Base-by-base conservation (phyloP, 2,329 filamentous ascomycete species). In the Ophiostoma australiae region DNA sequence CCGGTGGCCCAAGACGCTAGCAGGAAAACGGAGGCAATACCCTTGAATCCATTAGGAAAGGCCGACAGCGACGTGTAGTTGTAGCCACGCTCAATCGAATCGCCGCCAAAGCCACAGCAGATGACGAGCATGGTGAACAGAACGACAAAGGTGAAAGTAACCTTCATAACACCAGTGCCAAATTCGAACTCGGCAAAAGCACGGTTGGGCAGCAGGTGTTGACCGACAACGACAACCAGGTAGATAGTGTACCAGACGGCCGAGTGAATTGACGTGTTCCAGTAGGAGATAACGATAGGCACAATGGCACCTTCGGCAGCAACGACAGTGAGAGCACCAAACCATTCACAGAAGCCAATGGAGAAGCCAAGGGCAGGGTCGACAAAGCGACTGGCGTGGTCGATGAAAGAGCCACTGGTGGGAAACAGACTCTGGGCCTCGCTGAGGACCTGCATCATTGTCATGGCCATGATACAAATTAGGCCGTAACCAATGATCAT, bases 1-100 rank as follows among this genome's bases (percentile, higher is more conserved):
- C 81, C 92, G 85, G 81, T 93, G 92, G 61, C 90, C 90, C 63
- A 91, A 70, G 55, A 93, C 6, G 90, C 89, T 75, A 94, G 88
- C 86, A 89, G 93, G 80, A 93, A 92, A 78, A 94, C 92, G 0
- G 72, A 55, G 37, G 92, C 82, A 77, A 94, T 90, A 55, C 91
- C 91, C 74, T 92, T 94, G 74, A 88, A 87, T 69, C 86, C 85
- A 65, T 94, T 87, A 1, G 90, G 90, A 48, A 93, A 73, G 23
- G 71, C 70, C 6, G 72, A 70, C 35, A 73, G 58, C 20, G 63
- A 66, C n/a, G 68, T 71, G 69, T 72, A 73, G 70, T 73, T 73
- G 68, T 72, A 70, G 66, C 68, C 71, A 61, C 71, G 72, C 58
- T 74, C 73, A 33, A 74, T 70, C 23, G 73, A 69, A 23, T 74